Evolutionary conservation across 441 rosid genomes (phyloP).

Genomic region (Breynia disticha): DNA sequence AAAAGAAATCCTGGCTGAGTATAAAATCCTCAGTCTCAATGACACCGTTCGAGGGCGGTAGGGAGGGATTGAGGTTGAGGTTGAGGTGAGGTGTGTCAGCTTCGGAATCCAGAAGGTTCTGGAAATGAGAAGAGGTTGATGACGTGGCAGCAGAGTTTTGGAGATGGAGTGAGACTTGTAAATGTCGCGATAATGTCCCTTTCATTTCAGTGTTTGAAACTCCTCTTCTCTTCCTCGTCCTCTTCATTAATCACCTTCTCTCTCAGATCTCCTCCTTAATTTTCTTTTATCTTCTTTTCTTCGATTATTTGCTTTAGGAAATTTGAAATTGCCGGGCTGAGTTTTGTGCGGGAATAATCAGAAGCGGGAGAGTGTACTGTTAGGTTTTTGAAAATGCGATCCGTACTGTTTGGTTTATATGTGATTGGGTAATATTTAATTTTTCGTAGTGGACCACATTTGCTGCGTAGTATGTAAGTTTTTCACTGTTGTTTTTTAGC

Average conservation of each 20-base stretch:
- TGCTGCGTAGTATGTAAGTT: constrained; percentile 23
- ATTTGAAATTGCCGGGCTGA: constrained; percentile 44
- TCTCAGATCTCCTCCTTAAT: neutral
- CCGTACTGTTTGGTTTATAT: neutral
- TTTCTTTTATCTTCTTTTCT: neutral
- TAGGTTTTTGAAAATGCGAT: too few species aligned
- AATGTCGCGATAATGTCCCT: constrained; percentile 36
- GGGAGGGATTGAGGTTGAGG: constrained; percentile 13
- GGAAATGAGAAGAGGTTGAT: constrained; percentile 24
- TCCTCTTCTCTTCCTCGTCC: constrained; percentile 19
- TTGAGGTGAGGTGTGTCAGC: constrained; percentile 20
- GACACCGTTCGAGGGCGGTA: constrained; percentile 16
- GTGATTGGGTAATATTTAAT: neutral
- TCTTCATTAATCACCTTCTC: constrained; percentile 28
- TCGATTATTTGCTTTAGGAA: neutral
- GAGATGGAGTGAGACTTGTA: constrained; percentile 31
- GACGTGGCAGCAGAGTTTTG: constrained; percentile 24
- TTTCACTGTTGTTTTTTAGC: too few species aligned
- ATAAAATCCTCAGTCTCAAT: constrained; percentile 42
- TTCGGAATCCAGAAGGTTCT: constrained; percentile 33
- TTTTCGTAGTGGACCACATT: neutral
- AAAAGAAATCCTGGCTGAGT: constrained; percentile 87
- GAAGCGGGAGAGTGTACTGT: neutral
- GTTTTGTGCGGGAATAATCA: constrained; percentile 12
- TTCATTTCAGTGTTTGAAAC: constrained; percentile 29